A percentile compares a stretch with the other conserved stretches of the same genome.
Conservation (phyloP, 129 eudicot species). For the Deinandra increscens region DNA sequence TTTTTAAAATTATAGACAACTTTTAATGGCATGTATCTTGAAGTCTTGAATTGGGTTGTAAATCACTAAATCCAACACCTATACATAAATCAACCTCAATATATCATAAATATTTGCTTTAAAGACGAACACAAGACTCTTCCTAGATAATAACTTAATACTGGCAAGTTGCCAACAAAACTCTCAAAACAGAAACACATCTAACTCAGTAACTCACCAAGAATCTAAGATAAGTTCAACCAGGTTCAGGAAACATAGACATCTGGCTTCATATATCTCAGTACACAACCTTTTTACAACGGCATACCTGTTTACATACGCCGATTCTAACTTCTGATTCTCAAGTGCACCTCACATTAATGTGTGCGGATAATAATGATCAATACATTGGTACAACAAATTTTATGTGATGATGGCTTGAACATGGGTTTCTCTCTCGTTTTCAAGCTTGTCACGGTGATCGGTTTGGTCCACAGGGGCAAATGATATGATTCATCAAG, state of each 20-base stretch:
- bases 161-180: neutral
- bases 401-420: neutral
- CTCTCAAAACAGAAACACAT: neutral
- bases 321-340: constrained; percentile 21
- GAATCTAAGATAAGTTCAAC: neutral
- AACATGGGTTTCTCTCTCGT: constrained; percentile 11
- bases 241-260: constrained; percentile 18
- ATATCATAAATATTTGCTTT: too few relatives aligned
- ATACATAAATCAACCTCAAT: too few relatives aligned
- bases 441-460: constrained; percentile 19
- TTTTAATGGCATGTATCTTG: too few relatives aligned
- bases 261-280: constrained; percentile 10
- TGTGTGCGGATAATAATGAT: constrained; percentile 11
- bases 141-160: neutral
- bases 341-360: constrained; percentile 10
- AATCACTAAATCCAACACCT: too few relatives aligned
- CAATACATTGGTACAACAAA: constrained; percentile 24
- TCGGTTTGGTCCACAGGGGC: constrained; percentile 9
- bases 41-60: too few relatives aligned
- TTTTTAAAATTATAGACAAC: too few relatives aligned
- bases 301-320: constrained; percentile 24
- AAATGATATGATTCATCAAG: constrained; percentile 26
- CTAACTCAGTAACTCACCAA: neutral
- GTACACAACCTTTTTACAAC: constrained; percentile 36
- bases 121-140: neutral